A percentile compares a stretch with the other conserved stretches of the same genome.
These are phyloP conservation scores for Alternaria ethzedia DNA, from an alignment of 2,329 filamentous ascomycete genomes.

Conservation along the genomic window DNA sequence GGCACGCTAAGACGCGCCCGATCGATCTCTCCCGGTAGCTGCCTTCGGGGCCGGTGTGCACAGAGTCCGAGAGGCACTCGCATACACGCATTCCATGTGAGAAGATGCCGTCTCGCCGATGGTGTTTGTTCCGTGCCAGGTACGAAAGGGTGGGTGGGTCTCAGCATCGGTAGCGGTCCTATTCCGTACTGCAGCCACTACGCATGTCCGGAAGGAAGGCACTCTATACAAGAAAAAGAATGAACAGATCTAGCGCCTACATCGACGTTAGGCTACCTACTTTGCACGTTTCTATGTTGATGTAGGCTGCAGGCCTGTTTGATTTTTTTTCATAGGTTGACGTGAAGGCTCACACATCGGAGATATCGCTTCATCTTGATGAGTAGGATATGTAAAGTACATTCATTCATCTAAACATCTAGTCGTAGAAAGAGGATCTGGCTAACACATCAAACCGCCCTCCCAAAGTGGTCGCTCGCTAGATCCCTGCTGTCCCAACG, in stretches of 20 bases:
- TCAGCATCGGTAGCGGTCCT: not conserved
- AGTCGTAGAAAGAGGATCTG: not conserved
- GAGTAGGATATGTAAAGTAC: not conserved
- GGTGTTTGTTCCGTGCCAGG: not conserved
- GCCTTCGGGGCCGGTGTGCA: constrained; percentile 4
- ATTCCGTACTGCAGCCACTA: not conserved
- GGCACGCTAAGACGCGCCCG: constrained; percentile 20
- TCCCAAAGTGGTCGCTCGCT: not conserved
- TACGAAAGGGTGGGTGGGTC: not conserved
- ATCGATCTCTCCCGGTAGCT: not conserved
- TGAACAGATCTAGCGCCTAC: too few species aligned
- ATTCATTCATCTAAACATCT: not conserved
- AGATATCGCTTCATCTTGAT: not conserved
- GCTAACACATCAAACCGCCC: not conserved
- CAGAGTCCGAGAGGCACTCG: not conserved
- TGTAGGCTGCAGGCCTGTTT: too few species aligned
- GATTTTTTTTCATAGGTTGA: too few species aligned
- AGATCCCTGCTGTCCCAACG: not conserved
- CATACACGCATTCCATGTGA: not conserved
- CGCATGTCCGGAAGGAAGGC: not conserved
- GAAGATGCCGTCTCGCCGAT: not conserved
- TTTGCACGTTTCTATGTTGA: too few species aligned
- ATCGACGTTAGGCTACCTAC: too few species aligned
- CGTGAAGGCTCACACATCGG: not conserved
- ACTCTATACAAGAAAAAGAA: too few species aligned